Evolutionary conservation across 2,329 filamentous ascomycete genomes (phyloP), one percentile per base, ranked within the genome.

Genomic region (Colletotrichum paranaense): DNA sequence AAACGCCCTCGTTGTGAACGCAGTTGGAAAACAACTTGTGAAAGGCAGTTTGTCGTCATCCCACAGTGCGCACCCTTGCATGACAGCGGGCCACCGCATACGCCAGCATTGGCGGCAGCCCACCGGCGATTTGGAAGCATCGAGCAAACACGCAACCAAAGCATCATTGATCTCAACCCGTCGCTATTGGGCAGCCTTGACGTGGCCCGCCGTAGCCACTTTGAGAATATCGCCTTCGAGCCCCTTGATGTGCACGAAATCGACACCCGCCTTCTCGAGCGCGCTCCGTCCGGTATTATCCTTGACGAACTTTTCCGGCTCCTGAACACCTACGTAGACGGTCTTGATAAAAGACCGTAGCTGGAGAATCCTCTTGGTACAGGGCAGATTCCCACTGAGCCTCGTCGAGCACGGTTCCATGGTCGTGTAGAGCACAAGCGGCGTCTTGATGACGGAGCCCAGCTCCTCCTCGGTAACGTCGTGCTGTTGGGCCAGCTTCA

Each of bases 261-360:
- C 83, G 64, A 99, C 89, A 0, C 95, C 95, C 5, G 91, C 92
- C 58, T 90, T 89, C 77, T 92, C 88, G 68, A 99, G 85, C 80
- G 90, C 92, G 77, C 83, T 85, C 77, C 92, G 91, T 8, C 95
- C 95, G 71, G 92, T 89, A 76, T 97, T 98, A 73, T 93, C 88
- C 6, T 91, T 91, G 22, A 98, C 94, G 83, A 98, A 99, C 38
- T 91, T 98, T 78, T 94, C 93, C 0, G 97, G 97, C 84, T 99
- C 97, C 77, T 92, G 88, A 0, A 98, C 94, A 0, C 97, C 97
- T 32, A 97, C 92, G 77, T 96, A 97, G 5, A 99, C 95, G 59
- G 90, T 93, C 74, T 87, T 89, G 68, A 98, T 93, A 55, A 88
- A 90, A 1, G 82, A 84, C 14, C 85, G 86, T 24, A 93, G 86